Evolutionary conservation across 2,329 filamentous ascomycete species (phyloP).

Genomic region (Colletotrichum horii): DNA sequence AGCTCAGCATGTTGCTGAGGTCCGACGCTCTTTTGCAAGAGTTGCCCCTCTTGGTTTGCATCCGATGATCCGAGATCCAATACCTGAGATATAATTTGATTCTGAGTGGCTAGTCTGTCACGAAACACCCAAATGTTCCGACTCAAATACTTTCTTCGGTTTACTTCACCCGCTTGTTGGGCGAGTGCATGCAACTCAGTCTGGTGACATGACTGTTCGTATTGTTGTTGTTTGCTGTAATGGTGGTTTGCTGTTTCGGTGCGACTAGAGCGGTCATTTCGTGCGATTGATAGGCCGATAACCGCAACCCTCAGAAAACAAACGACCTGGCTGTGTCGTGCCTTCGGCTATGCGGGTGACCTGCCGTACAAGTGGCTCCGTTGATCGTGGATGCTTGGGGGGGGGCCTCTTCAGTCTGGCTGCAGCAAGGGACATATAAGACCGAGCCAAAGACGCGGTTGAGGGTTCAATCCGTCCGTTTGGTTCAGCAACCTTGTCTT

Average conservation of each 20-base stretch:
- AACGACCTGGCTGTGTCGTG: background rate
- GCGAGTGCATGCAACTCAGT: background rate
- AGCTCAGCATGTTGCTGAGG: background rate
- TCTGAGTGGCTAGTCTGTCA: background rate
- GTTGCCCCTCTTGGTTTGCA: background rate
- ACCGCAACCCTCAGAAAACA: background rate
- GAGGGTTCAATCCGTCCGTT: background rate
- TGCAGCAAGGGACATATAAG: background rate
- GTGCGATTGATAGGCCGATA: slow-evolving; percentile 14
- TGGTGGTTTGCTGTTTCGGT: background rate
- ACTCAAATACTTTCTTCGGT: background rate
- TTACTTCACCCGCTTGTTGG: background rate
- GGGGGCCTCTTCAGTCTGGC: background rate
- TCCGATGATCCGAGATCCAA: background rate
- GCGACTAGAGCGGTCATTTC: slow-evolving; percentile 5
- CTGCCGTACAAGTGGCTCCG: background rate
- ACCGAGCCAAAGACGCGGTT: background rate
- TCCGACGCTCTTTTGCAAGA: background rate
- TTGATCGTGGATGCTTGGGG: background rate
- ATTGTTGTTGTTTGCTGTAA: background rate
- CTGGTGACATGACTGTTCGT: background rate
- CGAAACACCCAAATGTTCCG: background rate
- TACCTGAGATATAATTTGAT: background rate
- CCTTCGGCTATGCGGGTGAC: slow-evolving; percentile 9
- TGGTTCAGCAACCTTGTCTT: background rate